Percentiles rank a stretch among this genome's conserved stretches.
These are phyloP conservation scores for Penstemon newberryi DNA, from an alignment of 257 asterid genomes.

Conservation along the genomic window DNA sequence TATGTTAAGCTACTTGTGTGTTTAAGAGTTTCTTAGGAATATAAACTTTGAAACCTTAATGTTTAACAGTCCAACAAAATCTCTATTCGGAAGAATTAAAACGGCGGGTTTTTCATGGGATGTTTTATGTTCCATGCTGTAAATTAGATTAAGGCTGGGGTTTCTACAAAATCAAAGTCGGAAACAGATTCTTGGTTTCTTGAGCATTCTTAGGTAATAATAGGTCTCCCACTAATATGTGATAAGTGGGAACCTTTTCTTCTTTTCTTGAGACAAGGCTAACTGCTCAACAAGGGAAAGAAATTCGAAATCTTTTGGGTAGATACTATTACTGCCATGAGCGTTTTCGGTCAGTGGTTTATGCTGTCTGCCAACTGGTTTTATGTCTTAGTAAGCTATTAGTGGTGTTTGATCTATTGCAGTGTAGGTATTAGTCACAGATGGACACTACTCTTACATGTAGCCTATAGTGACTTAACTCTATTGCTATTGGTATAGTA, in stretches of 20 bases:
- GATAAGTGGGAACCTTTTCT: neutral
- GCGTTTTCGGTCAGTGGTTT: neutral
- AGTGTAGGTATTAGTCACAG: neutral
- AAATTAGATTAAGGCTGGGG: neutral
- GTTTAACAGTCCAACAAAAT: no score
- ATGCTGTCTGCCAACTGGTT: neutral
- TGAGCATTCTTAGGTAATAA: neutral
- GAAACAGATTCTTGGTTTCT: neutral
- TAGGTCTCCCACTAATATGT: neutral
- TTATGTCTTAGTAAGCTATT: neutral
- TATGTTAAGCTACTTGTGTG: neutral
- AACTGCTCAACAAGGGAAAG: neutral
- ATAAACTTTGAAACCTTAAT: neutral
- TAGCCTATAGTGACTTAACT: neutral
- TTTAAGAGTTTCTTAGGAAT: neutral
- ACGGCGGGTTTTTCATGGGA: no score
- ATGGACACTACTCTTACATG: constrained; percentile 2
- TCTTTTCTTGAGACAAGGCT: neutral
- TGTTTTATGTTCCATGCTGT: neutral
- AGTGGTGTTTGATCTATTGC: neutral
- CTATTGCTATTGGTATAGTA: neutral
- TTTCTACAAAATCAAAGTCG: no score
- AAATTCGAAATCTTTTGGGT: neutral
- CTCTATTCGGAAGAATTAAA: no score
- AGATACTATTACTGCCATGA: neutral